Conservation (phyloP, 345 rosid genomes). For the Lepidium africanum region DNA sequence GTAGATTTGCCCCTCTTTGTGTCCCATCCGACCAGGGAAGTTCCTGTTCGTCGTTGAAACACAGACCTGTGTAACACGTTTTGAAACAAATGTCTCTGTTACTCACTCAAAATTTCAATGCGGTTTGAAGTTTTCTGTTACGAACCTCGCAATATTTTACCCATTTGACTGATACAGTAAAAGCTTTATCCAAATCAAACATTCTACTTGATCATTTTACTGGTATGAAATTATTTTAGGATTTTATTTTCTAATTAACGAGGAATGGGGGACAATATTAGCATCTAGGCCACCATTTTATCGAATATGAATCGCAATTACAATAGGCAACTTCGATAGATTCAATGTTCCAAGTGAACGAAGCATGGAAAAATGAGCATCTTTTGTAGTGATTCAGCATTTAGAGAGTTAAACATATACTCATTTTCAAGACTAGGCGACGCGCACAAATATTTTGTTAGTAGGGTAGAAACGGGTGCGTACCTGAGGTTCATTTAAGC, state of each 20-base stretch:
- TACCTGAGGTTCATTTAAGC: slow-evolving; percentile 83
- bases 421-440: neutral
- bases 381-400: neutral
- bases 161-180: neutral
- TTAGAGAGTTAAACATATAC: neutral
- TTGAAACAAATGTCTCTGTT: neutral
- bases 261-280: neutral
- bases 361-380: neutral
- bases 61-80: slow-evolving; percentile 19
- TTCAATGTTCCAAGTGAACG: too few relatives aligned
- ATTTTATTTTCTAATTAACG: neutral
- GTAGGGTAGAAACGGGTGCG: slow-evolving; percentile 2
- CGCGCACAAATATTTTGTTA: neutral
- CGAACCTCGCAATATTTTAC: neutral
- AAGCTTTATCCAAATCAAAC: too few relatives aligned
- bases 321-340: too few relatives aligned
- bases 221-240: too few relatives aligned
- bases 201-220: too few relatives aligned
- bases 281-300: neutral
- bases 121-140: too few relatives aligned
- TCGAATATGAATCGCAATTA: neutral
- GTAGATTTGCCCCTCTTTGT: slow-evolving; percentile 96
- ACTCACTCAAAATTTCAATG: neutral
- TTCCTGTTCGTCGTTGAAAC: slow-evolving; percentile 70
- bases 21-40: slow-evolving; percentile 99